Percentiles rank a stretch among this genome's conserved stretches.
These are phyloP conservation scores for Miscanthus sacchariflorus DNA, from an alignment of 202 grass and related monocot genomes.

Conservation along the genomic window DNA sequence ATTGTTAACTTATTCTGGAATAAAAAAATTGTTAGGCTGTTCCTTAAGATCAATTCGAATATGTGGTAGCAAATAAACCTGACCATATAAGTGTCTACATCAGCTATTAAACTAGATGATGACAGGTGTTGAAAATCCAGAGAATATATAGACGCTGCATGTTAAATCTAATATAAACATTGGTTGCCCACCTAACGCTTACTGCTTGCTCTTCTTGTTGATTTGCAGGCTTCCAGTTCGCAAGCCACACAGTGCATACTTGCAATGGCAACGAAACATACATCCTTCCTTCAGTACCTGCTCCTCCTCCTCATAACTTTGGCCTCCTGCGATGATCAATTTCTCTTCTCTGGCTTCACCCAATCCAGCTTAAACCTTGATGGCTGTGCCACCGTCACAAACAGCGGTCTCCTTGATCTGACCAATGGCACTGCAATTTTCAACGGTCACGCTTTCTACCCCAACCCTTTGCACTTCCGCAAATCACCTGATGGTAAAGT, in stretches of 20 bases:
- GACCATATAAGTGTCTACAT: neutral
- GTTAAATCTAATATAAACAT: constrained; percentile 10
- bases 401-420: constrained; percentile 1
- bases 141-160: neutral
- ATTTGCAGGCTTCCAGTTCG: neutral
- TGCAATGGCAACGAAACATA: neutral
- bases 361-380: constrained; percentile 28
- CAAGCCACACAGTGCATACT: neutral
- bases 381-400: neutral
- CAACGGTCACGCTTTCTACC: constrained; percentile 14
- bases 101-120: neutral
- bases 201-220: neutral
- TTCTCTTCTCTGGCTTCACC: constrained; percentile 20
- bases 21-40: neutral
- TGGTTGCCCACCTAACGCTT: neutral
- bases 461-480: constrained; percentile 9
- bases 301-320: neutral
- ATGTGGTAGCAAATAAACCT: neutral
- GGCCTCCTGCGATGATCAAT: constrained; percentile 23
- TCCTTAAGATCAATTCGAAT: neutral
- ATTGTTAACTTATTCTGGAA: neutral
- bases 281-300: neutral
- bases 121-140: neutral
- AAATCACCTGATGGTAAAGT: constrained; percentile 1
- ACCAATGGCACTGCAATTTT: neutral